Evolutionary conservation across 2,329 filamentous ascomycete species (phyloP).

Genomic region (Cladophialophora immunda): DNA sequence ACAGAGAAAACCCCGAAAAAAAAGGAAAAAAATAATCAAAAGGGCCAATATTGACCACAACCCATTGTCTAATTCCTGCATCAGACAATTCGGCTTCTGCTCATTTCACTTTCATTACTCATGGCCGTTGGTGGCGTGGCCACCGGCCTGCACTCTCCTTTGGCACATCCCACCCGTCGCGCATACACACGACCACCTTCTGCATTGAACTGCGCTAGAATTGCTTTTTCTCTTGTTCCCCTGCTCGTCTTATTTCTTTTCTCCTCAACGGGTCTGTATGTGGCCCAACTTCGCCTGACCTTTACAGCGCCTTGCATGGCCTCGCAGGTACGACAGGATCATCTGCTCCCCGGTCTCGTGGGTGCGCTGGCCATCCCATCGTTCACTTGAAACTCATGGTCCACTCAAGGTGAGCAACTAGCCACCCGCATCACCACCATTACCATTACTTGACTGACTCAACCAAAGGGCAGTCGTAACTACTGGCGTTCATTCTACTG

Average conservation of each 20-base stretch:
- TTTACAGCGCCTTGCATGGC: constrained; percentile 8
- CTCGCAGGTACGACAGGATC: background rate
- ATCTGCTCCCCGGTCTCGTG: background rate
- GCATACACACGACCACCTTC: constrained; percentile 7
- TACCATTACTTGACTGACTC: background rate
- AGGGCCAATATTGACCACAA: constrained; percentile 11
- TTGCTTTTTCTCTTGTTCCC: constrained; percentile 1
- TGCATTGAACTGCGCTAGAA: background rate
- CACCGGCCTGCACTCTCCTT: background rate
- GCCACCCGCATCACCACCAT: background rate
- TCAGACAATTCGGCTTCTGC: constrained; percentile 1
- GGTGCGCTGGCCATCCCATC: background rate
- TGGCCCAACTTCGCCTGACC: constrained; percentile 5
- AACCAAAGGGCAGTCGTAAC: background rate
- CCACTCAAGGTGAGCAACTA: background rate
- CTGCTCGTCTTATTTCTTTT: constrained; percentile 1
- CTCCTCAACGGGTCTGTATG: background rate
- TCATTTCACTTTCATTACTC: background rate
- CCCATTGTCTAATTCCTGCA: background rate
- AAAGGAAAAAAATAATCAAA: constrained; percentile 18
- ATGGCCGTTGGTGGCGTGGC: background rate
- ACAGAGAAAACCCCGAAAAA: constrained; percentile 17
- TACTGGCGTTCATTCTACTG: background rate
- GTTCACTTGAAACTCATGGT: background rate
- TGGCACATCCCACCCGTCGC: background rate